Evolutionary conservation across 768 basidiomycete genomes (phyloP).

Genomic region (Tephrocybe rancida): DNA sequence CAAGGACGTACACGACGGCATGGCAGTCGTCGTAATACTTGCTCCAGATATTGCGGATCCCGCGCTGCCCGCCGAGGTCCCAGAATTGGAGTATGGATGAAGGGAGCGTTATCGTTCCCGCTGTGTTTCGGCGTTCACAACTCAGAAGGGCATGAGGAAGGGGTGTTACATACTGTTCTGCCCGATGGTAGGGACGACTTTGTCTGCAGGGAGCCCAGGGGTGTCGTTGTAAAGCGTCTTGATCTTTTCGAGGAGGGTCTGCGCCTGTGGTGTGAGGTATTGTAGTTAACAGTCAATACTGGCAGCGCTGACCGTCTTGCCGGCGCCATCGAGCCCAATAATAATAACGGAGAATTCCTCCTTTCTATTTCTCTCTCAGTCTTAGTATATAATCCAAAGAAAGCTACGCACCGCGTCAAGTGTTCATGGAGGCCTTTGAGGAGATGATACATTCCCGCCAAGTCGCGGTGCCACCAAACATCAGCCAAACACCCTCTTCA

Average conservation of each 20-base stretch:
- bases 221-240: slow-evolving; percentile 89
- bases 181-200: slow-evolving; percentile 95
- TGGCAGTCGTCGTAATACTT: slow-evolving; percentile 96
- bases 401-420: slow-evolving; percentile 66
- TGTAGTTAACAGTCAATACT: background rate
- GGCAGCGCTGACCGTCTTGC: slow-evolving; percentile 74
- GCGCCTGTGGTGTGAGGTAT: slow-evolving; percentile 9
- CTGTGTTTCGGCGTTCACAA: slow-evolving; percentile 40
- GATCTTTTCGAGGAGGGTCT: slow-evolving; percentile 92
- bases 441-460: slow-evolving; percentile 83
- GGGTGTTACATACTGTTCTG: slow-evolving; percentile 80
- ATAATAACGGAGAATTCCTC: slow-evolving; percentile 95
- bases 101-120: slow-evolving; percentile 90
- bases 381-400: background rate
- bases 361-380: slow-evolving; percentile 48
- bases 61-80: slow-evolving; percentile 94
- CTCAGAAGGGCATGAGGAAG: background rate
- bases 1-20: slow-evolving; percentile 94
- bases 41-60: slow-evolving; percentile 94
- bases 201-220: slow-evolving; percentile 87
- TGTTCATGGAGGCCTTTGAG: slow-evolving; percentile 91
- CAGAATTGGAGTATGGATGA: slow-evolving; percentile 96
- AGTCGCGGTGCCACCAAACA: slow-evolving; percentile 11
- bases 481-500: slow-evolving; percentile 23
- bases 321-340: slow-evolving; percentile 90